Evolutionary conservation across 208 protist genomes (phyloP).

Genomic region (Leishmania lainsoni): DNA sequence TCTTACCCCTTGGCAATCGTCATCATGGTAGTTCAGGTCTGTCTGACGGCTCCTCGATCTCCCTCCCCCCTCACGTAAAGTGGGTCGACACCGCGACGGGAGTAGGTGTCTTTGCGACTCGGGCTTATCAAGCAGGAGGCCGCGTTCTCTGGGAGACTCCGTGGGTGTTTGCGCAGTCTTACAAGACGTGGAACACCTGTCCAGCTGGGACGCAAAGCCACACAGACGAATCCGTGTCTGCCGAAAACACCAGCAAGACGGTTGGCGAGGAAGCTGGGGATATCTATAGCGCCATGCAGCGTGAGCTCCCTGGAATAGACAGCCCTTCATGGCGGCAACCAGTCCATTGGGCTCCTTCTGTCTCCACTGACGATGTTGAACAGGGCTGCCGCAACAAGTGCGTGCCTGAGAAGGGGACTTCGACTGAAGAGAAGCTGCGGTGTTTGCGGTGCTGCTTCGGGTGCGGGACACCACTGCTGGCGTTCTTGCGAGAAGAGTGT

Average conservation of each 20-base stretch:
- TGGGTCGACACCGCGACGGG: constrained; percentile 32
- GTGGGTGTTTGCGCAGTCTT: constrained; percentile 44
- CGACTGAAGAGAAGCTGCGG: neutral
- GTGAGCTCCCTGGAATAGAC: neutral
- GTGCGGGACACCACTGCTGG: constrained; percentile 43
- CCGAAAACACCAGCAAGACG: neutral
- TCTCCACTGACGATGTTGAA: neutral
- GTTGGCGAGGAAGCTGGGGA: neutral
- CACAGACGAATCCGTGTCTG: neutral
- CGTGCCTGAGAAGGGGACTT: neutral
- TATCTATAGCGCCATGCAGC: neutral
- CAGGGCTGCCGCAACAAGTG: neutral
- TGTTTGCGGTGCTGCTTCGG: constrained; percentile 36
- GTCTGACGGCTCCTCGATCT: neutral
- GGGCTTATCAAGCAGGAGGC: constrained; percentile 21
- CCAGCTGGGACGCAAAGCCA: neutral
- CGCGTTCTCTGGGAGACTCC: constrained; percentile 38
- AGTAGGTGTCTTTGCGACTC: constrained; percentile 29
- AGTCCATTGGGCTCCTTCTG: neutral
- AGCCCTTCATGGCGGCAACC: neutral
- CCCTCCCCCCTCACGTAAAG: constrained; percentile 17
- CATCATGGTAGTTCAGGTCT: neutral
- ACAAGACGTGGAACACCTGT: constrained; percentile 24
- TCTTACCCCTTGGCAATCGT: neutral
- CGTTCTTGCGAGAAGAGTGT: constrained; percentile 33